Evolutionary conservation across 306 rosid genomes (phyloP), one percentile per base, ranked within the genome.

Genomic region (Quercus agrifolia): DNA sequence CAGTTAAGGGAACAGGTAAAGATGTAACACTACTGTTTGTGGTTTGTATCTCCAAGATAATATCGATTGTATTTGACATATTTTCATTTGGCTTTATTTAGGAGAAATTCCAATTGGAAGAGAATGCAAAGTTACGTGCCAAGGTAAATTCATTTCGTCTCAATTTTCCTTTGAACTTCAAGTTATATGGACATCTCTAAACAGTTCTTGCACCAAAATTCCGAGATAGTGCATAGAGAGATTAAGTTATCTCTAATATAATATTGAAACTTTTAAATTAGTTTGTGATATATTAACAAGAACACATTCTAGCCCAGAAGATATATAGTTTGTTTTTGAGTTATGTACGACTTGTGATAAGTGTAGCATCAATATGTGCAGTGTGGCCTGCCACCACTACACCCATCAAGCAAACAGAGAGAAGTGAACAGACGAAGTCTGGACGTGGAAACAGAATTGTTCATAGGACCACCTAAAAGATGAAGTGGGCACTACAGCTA

Each of bases 371-470:
- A 13, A 18, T 35, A 35, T 67, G 71, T 82, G 25, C 83, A 92
- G 97, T 84, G 78, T 84, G 76, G 74, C 79, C 51, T 77, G 75
- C 79, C 71, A 80, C 74, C 57, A 41, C 56, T 31, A 27, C 33
- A 35, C 19, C 49, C 30, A 49, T 73, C 54, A 64, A 77, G 41
- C 23, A 74, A 71, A 20, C 70, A 70, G 58, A 83, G 73, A 49
- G 73, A 74, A 51, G 70, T 44, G 0, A 49, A 41, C 4, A 71
- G 55, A 23, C 41, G 49, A 10, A 80, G 56, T 28, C 58, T 72
- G 72, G 93, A 91, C 25, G 96, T 93, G 84, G 99, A 91, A 80
- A 91, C 96, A 6, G 92, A 90, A 14, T 84, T 93, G 82, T 88
- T 88, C 89, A 91, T 93, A 73, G 93, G 98, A 49, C 90, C 85